These are phyloP conservation scores for Moniliophthora roreri DNA, from an alignment of 1,284 basidiomycete genomes.

Conservation along the genomic window DNA sequence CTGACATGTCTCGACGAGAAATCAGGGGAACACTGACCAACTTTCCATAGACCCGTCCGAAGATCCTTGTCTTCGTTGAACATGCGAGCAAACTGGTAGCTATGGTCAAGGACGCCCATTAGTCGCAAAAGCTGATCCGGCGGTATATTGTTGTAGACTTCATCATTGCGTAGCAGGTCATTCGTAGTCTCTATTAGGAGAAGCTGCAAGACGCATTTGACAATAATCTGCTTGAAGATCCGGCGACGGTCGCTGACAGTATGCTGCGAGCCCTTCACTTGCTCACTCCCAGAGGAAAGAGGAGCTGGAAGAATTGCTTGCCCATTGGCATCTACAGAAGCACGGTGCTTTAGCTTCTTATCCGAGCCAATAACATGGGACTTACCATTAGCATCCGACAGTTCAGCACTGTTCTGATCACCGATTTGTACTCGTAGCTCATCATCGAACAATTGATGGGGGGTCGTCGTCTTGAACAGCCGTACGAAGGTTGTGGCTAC, in stretches of 20 bases:
- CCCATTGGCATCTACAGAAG: slow-evolving; percentile 54
- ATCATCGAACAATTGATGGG: slow-evolving; percentile 96
- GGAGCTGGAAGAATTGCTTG: slow-evolving; percentile 79
- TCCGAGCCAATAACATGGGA: not conserved
- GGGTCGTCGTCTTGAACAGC: slow-evolving; percentile 96
- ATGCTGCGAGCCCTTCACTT: slow-evolving; percentile 45
- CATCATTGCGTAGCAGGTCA: slow-evolving; percentile 90
- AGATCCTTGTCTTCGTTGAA: slow-evolving; percentile 99
- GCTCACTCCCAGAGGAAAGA: slow-evolving; percentile 64
- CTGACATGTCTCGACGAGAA: not conserved
- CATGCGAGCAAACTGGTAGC: slow-evolving; percentile 94
- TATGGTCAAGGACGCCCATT: slow-evolving; percentile 94
- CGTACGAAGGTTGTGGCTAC: slow-evolving; percentile 94
- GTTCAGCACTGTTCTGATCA: slow-evolving; percentile 48
- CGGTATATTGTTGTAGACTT: slow-evolving; percentile 93
- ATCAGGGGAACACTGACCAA: slow-evolving; percentile 63
- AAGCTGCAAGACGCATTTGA: slow-evolving; percentile 98
- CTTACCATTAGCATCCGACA: slow-evolving; percentile 55
- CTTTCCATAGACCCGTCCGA: slow-evolving; percentile 98
- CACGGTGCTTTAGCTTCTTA: slow-evolving; percentile 16
- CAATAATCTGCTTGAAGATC: slow-evolving; percentile 98
- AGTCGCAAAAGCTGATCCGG: slow-evolving; percentile 90
- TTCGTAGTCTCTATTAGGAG: slow-evolving; percentile 97
- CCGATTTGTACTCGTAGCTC: slow-evolving; percentile 81
- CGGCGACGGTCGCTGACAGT: slow-evolving; percentile 77